These are phyloP conservation scores for Daldinia concentrica DNA, from an alignment of 495 filamentous ascomycete species.

Conservation along the genomic window DNA sequence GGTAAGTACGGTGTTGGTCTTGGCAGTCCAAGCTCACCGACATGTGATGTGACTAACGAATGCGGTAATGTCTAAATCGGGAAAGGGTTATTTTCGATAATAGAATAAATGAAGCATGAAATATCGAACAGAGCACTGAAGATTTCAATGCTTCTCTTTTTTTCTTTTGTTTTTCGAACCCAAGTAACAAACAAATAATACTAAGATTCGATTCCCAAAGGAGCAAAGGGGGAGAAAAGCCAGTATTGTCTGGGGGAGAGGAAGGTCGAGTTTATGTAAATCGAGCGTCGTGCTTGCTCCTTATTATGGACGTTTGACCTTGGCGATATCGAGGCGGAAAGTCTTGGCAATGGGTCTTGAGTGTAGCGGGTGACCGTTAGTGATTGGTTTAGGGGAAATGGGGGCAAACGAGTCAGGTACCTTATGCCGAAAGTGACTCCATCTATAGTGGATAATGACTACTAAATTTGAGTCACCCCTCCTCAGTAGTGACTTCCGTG, in stretches of 20 bases:
- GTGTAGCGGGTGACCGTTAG: constrained; percentile 30
- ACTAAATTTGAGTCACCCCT: constrained; percentile 38
- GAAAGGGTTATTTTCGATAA: background rate
- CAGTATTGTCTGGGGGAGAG: constrained; percentile 36
- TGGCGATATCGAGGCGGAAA: constrained; percentile 58
- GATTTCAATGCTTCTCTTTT: background rate
- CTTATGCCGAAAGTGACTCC: constrained; percentile 35
- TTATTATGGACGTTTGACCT: constrained; percentile 56
- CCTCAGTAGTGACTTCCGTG: constrained; percentile 42
- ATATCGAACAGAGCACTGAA: background rate
- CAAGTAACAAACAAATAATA: constrained; percentile 13
- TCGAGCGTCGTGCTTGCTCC: constrained; percentile 55
- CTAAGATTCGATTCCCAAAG: constrained; percentile 32
- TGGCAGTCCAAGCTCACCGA: constrained; percentile 19
- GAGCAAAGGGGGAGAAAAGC: constrained; percentile 35
- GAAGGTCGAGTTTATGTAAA: constrained; percentile 51
- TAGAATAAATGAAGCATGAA: too few species aligned
- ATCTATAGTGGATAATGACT: background rate
- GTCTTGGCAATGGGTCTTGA: constrained; percentile 53
- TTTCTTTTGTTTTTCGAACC: background rate
- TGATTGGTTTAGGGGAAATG: constrained; percentile 43
- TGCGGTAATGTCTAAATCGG: constrained; percentile 4
- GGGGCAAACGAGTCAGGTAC: constrained; percentile 41
- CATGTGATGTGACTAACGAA: constrained; percentile 20
- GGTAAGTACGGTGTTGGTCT: background rate